phyloP scores from a whole-genome alignment of 345 rosid genomes.

The Populus ilicifolia region DNA sequence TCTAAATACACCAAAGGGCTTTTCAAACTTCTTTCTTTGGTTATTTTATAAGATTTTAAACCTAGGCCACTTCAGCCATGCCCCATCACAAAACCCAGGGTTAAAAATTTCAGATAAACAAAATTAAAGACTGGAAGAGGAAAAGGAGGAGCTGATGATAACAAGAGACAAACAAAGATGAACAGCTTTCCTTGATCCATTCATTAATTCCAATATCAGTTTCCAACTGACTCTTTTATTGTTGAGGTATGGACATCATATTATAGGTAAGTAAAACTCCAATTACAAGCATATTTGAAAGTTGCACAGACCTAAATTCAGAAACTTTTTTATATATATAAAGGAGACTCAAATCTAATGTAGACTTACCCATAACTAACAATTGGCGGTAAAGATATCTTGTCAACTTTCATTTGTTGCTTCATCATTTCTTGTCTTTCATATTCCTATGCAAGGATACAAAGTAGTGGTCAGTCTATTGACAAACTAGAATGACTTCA shows the following conservation, averaged over 20 bases:
- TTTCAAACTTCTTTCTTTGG: background rate
- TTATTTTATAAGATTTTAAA: background rate
- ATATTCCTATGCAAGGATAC: slow-evolving; percentile 46
- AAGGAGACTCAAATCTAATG: background rate
- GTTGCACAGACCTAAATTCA: background rate
- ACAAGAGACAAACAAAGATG: background rate
- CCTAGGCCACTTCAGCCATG: background rate
- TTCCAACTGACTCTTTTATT: background rate
- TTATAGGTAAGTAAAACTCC: background rate
- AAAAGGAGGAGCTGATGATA: background rate
- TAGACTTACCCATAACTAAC: slow-evolving; percentile 63
- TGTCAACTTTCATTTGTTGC: slow-evolving; percentile 59
- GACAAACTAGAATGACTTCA: background rate
- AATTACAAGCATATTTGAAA: background rate
- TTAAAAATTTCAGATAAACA: background rate
- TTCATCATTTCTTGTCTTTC: slow-evolving; percentile 75
- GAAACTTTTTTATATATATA: background rate
- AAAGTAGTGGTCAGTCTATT: background rate
- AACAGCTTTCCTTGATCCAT: background rate
- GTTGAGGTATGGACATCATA: background rate
- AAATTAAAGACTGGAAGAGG: background rate
- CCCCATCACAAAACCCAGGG: background rate
- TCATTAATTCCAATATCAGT: background rate
- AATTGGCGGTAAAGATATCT: slow-evolving; percentile 55
- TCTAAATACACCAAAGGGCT: background rate